These are phyloP conservation scores for Mimosa pudica DNA, from an alignment of 306 rosid genomes.

Conservation along the genomic window DNA sequence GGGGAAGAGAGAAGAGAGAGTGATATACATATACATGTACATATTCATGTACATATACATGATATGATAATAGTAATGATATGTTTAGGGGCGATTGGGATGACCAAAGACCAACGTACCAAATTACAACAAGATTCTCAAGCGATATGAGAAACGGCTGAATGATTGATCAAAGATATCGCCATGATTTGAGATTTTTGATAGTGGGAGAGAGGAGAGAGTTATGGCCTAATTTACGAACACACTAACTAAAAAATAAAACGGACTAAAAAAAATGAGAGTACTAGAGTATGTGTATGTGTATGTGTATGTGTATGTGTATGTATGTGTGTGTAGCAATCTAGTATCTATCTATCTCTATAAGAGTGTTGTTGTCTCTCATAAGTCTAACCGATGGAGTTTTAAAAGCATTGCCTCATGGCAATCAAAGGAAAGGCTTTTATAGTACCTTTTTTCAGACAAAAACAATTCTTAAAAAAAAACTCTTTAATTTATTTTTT, in stretches of 20 bases:
- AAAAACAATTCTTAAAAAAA: conserved; percentile 1
- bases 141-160: conserved; percentile 50
- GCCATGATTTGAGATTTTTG: conserved; percentile 52
- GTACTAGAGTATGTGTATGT: neutral
- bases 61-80: too few species aligned
- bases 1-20: conserved; percentile 25
- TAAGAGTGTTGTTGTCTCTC: conserved; percentile 3
- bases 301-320: neutral
- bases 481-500: conserved; percentile 38
- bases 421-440: conserved; percentile 39
- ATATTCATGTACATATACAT: too few species aligned
- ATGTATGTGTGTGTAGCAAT: neutral
- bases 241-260: neutral
- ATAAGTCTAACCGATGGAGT: conserved; percentile 65
- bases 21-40: neutral
- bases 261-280: neutral
- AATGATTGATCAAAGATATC: conserved; percentile 40
- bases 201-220: conserved; percentile 29
- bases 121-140: neutral
- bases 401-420: conserved; percentile 53
- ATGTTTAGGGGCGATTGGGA: neutral
- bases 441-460: conserved; percentile 26
- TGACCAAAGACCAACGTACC: neutral
- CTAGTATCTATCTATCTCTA: neutral
- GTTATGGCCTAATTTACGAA: conserved; percentile 42